Base-by-base conservation (phyloP, 441 rosid genomes). In the Theobroma grandiflorum region DNA sequence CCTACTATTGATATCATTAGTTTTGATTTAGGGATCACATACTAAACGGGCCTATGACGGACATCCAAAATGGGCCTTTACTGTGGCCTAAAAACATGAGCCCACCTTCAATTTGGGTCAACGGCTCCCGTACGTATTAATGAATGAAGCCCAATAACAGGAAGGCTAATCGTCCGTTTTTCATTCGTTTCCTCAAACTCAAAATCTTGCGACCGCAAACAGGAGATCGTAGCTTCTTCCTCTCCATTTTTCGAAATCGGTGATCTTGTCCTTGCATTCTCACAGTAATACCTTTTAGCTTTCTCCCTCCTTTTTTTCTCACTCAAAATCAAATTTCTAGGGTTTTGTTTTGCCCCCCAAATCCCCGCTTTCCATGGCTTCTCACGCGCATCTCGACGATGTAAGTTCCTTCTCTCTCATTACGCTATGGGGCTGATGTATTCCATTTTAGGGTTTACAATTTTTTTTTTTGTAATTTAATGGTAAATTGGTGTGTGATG, bases 381-480 rank as follows among this genome's bases (percentile, higher is more conserved):
- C 93, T 67, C 86, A 76, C 22, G 72, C 83, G 58, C 91, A 89
- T 73, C 89, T 90, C 76, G 94, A 91, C 68, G 91, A 89, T 52
- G 97, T 91, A 84, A 86, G 90, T 67, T 50, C 15, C 42, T 62
- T 77, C 43, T 31, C 8, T n/a, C 33, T 72, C 47, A 8, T 31
- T 40, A 58, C 38, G 12, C 14, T 22, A 26, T 26, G 37, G 77
- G 10, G 35, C 33, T 55, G 57, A 38, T 26, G 65, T 72, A 58
- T 38, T 38, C 3, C 31, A 22, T 6, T 59, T 70, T 63, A 37
- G 78, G 73, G 70, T 65, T 72, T 82, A 65, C 53, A 14, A 8
- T 45, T 63, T 43, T 18, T 50, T 79, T 43, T 55, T n/a, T 9
- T 4, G 57, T 26, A 26, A 26, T 40, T 57, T 40, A 74, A 42